Evolutionary conservation across 2,329 filamentous ascomycete species (phyloP), one percentile per base, ranked within the genome.

Genomic region (Cercospora janseana): DNA sequence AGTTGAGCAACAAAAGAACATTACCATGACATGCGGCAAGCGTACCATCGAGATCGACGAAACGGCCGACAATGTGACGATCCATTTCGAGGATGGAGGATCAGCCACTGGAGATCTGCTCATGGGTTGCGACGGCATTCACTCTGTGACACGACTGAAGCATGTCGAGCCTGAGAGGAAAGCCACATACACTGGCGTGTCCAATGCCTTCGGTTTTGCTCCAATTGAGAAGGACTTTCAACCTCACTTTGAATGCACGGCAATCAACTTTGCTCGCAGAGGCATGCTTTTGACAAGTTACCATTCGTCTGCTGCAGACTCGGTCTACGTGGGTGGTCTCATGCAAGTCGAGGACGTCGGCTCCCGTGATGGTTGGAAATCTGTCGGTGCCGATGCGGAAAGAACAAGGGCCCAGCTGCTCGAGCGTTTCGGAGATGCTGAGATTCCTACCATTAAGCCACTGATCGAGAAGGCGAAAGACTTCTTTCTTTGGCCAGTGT

Each of bases 401-500:
- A 70, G 69, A 55, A 72, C 70, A 4, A 61, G 72, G 29, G 44
- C 58, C n/a, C 67, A 72, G 32, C 70, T 75, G 49, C 49, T 71
- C 35, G 65, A 70, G 5, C 59, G 72, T 10, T 75, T 71, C 37
- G 62, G 63, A 1, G 70, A 70, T 27, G 68, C 70, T 4, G 65
- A 68, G 46, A 68, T 72, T 23, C 60, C 61, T 2, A 68, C 69
- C 29, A 65, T 69, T 35, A 57, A 59, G 46, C 63, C 65, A 9
- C 55, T 73, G 58, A 74, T 75, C 46, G 61, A 69, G 48, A 70
- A 69, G 38, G 70, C 68, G 15, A 48, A 69, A 55, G 71, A 74
- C 46, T 66, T 75, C 56, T 75, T 63, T 52, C 61, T 75, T 31
- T 75, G 72, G 71, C 71, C 72, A 1, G 71, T 75, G 1, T 76